phyloP scores from a whole-genome alignment of 495 filamentous ascomycete genomes.

The Filosporella fistucella region DNA sequence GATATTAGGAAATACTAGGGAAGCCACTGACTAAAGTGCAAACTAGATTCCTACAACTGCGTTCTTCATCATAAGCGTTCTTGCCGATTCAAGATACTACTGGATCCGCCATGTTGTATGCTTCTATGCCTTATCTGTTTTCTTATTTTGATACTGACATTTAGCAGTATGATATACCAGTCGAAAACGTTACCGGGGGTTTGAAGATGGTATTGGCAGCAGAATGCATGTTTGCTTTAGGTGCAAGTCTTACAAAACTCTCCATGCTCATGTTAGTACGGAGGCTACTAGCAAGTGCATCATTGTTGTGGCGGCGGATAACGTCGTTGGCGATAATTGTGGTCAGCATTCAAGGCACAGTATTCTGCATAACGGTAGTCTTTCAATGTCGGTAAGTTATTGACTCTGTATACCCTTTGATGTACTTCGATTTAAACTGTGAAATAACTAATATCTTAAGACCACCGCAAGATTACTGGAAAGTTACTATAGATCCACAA shows the following conservation, averaged over 20 bases:
- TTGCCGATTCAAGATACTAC: constrained; percentile 37
- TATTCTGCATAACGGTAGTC: constrained; percentile 46
- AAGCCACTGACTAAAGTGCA: constrained; percentile 9
- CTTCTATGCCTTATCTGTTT: constrained; percentile 20
- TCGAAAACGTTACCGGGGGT: constrained; percentile 1
- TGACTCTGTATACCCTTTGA: constrained; percentile 4
- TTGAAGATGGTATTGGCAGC: constrained; percentile 17
- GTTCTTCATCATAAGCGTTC: constrained; percentile 39
- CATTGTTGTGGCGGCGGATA: constrained; percentile 30
- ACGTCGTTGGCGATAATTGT: constrained; percentile 33
- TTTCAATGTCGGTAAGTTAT: constrained; percentile 53
- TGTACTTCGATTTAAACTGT: too few species aligned
- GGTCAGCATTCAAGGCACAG: constrained; percentile 35
- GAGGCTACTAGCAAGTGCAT: constrained; percentile 17
- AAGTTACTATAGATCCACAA: constrained; percentile 26
- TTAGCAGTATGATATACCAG: constrained; percentile 16
- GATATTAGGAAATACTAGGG: not conserved
- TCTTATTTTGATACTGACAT: constrained; percentile 3
- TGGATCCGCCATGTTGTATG: constrained; percentile 52
- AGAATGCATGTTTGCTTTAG: constrained; percentile 10
- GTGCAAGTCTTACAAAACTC: constrained; percentile 16
- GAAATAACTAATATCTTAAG: constrained; percentile 24
- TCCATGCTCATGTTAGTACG: constrained; percentile 19
- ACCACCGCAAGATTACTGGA: constrained; percentile 52
- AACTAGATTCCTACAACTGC: constrained; percentile 31